A percentile compares a stretch with the other conserved stretches of the same genome.
These are phyloP conservation scores for Penicillium soppii DNA, from an alignment of 495 filamentous ascomycete genomes.

Conservation along the genomic window DNA sequence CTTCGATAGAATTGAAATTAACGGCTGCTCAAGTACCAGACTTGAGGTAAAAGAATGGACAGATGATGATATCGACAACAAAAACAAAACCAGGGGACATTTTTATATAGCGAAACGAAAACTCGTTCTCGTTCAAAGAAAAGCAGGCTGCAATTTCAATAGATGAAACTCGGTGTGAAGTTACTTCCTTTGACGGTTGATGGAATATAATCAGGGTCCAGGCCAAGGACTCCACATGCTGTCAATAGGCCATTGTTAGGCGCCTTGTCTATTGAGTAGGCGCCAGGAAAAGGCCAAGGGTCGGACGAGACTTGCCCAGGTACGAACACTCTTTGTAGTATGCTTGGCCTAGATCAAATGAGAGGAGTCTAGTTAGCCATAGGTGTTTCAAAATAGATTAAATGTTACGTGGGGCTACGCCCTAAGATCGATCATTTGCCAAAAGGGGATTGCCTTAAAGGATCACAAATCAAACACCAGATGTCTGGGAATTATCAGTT, in stretches of 20 bases:
- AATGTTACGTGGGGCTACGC: neutral
- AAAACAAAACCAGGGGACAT: neutral
- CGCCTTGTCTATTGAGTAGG: neutral
- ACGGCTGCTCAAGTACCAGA: neutral
- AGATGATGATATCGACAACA: neutral
- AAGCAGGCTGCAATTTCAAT: neutral
- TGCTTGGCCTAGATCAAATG: neutral
- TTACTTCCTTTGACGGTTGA: neutral
- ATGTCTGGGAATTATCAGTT: slow-evolving; percentile 21
- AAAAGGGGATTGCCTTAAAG: neutral
- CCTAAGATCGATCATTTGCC: neutral
- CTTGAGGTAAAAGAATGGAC: neutral
- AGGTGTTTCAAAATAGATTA: neutral
- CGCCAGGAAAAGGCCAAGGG: neutral
- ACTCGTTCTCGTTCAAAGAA: neutral
- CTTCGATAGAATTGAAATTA: neutral
- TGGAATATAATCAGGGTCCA: neutral
- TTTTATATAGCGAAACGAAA: neutral
- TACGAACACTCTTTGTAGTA: neutral
- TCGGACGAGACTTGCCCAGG: neutral
- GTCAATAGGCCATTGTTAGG: neutral
- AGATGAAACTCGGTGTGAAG: neutral
- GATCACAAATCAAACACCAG: slow-evolving; percentile 9
- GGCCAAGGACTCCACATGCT: neutral
- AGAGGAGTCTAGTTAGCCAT: neutral